Percentiles rank a stretch among this genome's conserved stretches.
phyloP scores from a whole-genome alignment of 177 flowering plant species.

The Vitis hybrid region DNA sequence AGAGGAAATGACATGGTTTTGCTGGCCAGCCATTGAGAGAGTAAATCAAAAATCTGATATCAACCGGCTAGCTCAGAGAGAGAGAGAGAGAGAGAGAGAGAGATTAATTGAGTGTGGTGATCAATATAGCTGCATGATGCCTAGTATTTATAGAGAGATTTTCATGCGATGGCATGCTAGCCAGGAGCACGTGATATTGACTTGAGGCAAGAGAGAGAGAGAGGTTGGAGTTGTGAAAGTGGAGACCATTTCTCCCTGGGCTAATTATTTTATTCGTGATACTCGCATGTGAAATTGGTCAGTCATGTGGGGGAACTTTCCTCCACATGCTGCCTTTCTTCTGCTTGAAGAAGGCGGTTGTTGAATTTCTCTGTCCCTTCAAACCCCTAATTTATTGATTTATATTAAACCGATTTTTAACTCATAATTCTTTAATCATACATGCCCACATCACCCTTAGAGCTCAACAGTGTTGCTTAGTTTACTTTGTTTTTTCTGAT shows the following conservation, averaged over 20 bases:
- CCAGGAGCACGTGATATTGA: slow-evolving; percentile 8
- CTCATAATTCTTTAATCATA: neutral
- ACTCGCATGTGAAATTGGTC: neutral
- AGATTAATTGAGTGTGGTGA: neutral
- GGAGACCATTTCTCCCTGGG: neutral
- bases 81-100: neutral
- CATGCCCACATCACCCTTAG: too few relatives aligned
- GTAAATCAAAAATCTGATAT: neutral
- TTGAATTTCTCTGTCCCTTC: slow-evolving; percentile 3
- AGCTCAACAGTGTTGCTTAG: too few relatives aligned
- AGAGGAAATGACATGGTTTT: slow-evolving; percentile 18
- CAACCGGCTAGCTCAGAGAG: neutral
- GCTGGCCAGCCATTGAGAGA: slow-evolving; percentile 8
- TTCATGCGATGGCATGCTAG: neutral
- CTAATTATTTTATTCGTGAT: neutral
- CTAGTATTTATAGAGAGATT: slow-evolving; percentile 16
- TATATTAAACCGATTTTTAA: neutral
- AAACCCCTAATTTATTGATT: neutral
- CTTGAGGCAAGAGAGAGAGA: neutral
- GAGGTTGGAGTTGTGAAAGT: neutral
- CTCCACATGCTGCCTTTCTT: slow-evolving; percentile 1
- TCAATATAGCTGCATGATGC: neutral
- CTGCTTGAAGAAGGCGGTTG: neutral
- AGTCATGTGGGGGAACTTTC: slow-evolving; percentile 7
- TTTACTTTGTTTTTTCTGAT: too few relatives aligned